phyloP scores from a whole-genome alignment of 1,284 basidiomycete species.

The Irpex rosettiformis region DNA sequence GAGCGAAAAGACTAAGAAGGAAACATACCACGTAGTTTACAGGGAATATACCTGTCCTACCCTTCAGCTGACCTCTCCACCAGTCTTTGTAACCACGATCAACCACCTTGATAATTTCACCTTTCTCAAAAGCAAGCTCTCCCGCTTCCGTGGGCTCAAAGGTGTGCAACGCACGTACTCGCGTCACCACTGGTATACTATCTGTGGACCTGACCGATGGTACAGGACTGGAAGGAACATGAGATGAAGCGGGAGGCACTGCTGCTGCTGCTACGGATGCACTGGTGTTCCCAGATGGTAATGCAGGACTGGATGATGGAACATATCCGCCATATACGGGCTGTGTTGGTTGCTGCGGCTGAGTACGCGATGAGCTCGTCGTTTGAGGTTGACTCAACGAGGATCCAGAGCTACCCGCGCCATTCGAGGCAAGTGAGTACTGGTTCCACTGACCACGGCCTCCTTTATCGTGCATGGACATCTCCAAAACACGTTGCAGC shows the following conservation, averaged over 20 bases:
- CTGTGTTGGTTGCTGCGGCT: constrained; percentile 18
- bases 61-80: constrained; percentile 95
- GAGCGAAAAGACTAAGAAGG: not conserved
- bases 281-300: constrained; percentile 28
- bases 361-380: constrained; percentile 12
- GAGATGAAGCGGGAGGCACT: constrained; percentile 19
- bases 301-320: constrained; percentile 28
- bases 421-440: constrained; percentile 34
- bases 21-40: constrained; percentile 88
- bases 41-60: constrained; percentile 95
- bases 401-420: constrained; percentile 38
- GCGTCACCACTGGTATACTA: constrained; percentile 55
- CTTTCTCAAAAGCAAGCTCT: constrained; percentile 90
- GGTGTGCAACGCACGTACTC: constrained; percentile 88
- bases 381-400: constrained; percentile 23
- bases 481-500: constrained; percentile 84
- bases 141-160: constrained; percentile 90
- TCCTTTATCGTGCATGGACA: constrained; percentile 86
- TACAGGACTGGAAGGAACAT: constrained; percentile 22
- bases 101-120: constrained; percentile 95
- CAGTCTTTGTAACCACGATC: constrained; percentile 96
- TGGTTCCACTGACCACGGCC: constrained; percentile 58
- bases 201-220: constrained; percentile 31
- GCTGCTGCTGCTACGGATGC: not conserved
- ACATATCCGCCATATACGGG: constrained; percentile 30